These are phyloP conservation scores for Candolleomyces efflorescens DNA, from an alignment of 768 basidiomycete species.

Conservation along the genomic window DNA sequence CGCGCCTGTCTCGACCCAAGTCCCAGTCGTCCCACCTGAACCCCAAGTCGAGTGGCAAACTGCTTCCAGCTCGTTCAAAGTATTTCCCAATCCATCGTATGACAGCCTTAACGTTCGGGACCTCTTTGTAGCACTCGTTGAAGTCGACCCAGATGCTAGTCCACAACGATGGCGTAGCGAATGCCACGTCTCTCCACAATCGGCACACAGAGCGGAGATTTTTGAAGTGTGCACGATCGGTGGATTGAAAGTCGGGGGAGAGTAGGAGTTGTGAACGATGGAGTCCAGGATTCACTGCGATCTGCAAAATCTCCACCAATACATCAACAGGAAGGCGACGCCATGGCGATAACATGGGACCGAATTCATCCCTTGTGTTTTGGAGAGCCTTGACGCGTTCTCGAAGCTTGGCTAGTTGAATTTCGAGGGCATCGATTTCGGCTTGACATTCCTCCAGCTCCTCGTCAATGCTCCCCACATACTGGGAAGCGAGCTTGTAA, in stretches of 20 bases:
- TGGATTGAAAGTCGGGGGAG: not conserved
- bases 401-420: not conserved
- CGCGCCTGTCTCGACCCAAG: not conserved
- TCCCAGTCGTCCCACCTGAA: not conserved
- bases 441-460: not conserved
- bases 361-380: not conserved
- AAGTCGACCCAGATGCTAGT: not conserved
- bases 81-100: not conserved
- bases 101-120: not conserved
- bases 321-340: not conserved
- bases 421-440: not conserved
- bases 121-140: not conserved
- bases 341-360: not conserved
- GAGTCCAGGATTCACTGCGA: not conserved
- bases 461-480: not conserved
- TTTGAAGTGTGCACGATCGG: not conserved
- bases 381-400: not conserved
- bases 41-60: not conserved
- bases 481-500: not conserved
- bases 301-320: not conserved
- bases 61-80: not conserved
- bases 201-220: not conserved
- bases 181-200: not conserved
- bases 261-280: not conserved
- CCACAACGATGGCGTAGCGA: not conserved